Percentiles rank a stretch among this genome's conserved stretches.
phyloP scores from a whole-genome alignment of 352 stramenopile species.

The Pythium periplocum region DNA sequence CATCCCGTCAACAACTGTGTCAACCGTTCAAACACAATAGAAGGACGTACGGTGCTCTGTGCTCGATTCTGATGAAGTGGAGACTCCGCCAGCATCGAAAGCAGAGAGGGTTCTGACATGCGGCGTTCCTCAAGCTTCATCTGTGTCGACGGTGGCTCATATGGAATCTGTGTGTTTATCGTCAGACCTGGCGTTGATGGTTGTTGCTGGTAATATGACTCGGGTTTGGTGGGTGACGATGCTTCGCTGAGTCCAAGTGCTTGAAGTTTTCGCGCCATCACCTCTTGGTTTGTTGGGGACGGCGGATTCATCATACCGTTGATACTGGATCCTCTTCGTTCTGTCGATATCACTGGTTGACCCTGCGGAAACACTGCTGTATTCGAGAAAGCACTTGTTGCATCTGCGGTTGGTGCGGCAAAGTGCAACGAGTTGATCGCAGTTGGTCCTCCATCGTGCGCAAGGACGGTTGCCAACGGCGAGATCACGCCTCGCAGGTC shows the following conservation, averaged over 20 bases:
- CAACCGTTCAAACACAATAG: not conserved
- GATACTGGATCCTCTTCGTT: slow-evolving; percentile 14
- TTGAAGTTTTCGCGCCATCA: slow-evolving; percentile 37
- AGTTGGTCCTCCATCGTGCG: slow-evolving; percentile 26
- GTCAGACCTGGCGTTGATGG: slow-evolving; percentile 1
- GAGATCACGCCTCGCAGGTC: slow-evolving; percentile 62
- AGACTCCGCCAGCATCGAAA: slow-evolving; percentile 15
- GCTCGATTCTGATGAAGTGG: slow-evolving; percentile 1
- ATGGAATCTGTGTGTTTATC: not conserved
- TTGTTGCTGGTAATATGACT: not conserved
- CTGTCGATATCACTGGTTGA: slow-evolving; percentile 37
- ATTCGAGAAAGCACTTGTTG: slow-evolving; percentile 11
- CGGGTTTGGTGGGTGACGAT: slow-evolving; percentile 1
- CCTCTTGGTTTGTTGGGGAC: slow-evolving; percentile 19
- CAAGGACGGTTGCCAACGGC: slow-evolving; percentile 37
- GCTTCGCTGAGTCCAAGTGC: slow-evolving; percentile 18
- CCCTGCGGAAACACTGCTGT: slow-evolving; percentile 25
- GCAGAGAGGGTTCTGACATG: slow-evolving; percentile 13
- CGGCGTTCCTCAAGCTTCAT: not conserved
- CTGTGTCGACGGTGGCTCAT: not conserved
- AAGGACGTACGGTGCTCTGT: not conserved
- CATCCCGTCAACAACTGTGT: not conserved
- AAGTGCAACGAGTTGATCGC: slow-evolving; percentile 57
- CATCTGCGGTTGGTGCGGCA: slow-evolving; percentile 29
- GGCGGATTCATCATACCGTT: not conserved